Base-by-base conservation (phyloP, 2,329 filamentous ascomycete species). In the Neofusicoccum cordaticola region DNA sequence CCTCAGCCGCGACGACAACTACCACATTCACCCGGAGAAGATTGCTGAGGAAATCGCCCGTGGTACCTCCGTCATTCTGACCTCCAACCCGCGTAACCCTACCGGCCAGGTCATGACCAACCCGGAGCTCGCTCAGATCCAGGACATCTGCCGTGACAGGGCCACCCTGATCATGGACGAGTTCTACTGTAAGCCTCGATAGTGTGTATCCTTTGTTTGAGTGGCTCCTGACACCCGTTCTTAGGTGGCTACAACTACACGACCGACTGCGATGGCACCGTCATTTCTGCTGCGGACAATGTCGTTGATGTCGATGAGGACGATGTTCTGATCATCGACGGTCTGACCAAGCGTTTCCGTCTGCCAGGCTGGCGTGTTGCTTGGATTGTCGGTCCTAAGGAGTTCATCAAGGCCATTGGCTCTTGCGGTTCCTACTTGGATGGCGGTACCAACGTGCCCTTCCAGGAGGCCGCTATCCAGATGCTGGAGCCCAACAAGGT, bases 341-440 rank as follows among this genome's bases (percentile, higher is more conserved):
- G 94, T 57, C 85, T 98, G 31, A 98, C 94, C 71, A 98, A 98
- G 85, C 90, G 94, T 67, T 98, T 98, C 86, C 89, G 94, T 70
- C 88, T 98, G 37, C 94, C 94, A 1, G 94, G 94, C 67, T 98
- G 94, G 93, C 90, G 94, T 75, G 93, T 98, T 48, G 93, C 94
- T 6, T 98, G 94, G 94, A 93, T 98, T 70, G 78, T 98, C 63
- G 94, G 94, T 1, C 94, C 94, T 69, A 97, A 97, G 83, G 93
- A 97, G 72, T 98, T 97, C 79, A 92, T 97, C 81, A 89, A 91
- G 77, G 93, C 94, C 35, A 93, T 97, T 69, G 92, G 92, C 64
- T 93, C 90, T 44, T 97, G 93, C 74, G 94, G 94, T 66, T 94
- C 90, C 44, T 97, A 97, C 81, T 88, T 97, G 45, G 94, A 98